Percentiles rank a stretch among this genome's conserved stretches.
Conservation (phyloP, 768 basidiomycete species). For the Candolleomyces aberdarensis region DNA sequence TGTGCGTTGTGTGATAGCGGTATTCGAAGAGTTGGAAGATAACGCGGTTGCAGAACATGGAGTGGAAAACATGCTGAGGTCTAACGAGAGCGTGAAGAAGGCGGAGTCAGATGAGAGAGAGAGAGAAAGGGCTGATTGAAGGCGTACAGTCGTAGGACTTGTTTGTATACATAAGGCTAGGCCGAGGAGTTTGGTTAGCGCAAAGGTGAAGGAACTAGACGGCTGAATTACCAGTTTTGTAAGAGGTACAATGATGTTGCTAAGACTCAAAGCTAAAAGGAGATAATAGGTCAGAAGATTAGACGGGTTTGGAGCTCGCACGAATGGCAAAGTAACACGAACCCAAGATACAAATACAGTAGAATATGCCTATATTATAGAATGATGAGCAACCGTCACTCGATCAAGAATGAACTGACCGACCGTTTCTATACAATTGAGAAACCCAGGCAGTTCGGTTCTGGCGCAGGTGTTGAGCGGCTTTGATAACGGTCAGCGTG, state of each 20-base stretch:
- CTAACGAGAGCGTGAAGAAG: background rate
- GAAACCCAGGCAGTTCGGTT: conserved; percentile 4
- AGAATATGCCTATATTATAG: conserved; percentile 1
- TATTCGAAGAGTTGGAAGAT: conserved; percentile 8
- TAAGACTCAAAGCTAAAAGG: background rate
- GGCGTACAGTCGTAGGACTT: conserved; percentile 3
- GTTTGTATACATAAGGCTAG: conserved; percentile 7
- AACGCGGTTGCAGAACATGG: conserved; percentile 8
- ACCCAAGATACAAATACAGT: conserved; percentile 4
- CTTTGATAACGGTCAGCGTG: conserved; percentile 7
- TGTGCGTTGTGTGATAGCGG: background rate
- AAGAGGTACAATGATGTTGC: conserved; percentile 2
- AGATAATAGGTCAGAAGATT: background rate
- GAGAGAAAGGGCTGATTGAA: background rate
- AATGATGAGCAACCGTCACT: background rate
- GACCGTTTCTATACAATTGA: conserved; percentile 9
- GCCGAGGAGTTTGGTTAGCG: background rate
- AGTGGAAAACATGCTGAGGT: conserved; percentile 10
- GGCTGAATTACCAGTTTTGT: conserved; percentile 1
- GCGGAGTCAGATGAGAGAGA: background rate
- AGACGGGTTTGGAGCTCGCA: background rate
- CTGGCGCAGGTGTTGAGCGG: conserved; percentile 1
- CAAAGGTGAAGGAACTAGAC: too few relatives aligned
- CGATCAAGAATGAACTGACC: background rate
- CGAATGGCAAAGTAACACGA: background rate